Conservation (phyloP, 345 rosid species). For the Xanthoceras sorbifolium region DNA sequence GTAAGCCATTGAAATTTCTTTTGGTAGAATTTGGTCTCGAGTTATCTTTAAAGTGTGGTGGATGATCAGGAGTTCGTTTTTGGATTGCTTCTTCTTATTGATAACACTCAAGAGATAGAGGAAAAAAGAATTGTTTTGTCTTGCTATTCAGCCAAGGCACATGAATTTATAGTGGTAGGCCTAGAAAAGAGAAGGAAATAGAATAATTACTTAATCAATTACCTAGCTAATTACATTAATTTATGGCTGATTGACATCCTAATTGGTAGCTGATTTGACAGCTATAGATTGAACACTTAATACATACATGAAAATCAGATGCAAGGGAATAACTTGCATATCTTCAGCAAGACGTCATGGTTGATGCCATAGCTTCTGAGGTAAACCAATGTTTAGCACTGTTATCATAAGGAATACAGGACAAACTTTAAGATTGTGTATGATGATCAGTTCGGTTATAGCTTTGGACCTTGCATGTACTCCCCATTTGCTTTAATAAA, state of each 20-base stretch:
- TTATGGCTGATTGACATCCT: too few species aligned
- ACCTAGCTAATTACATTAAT: too few species aligned
- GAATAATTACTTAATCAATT: too few species aligned
- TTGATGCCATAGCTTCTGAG: constrained; percentile 1
- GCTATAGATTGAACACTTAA: too few species aligned
- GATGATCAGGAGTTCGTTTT: not conserved
- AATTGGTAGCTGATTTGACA: too few species aligned
- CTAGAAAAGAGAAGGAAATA: too few species aligned
- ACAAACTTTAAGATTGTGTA: not conserved
- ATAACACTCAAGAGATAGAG: too few species aligned
- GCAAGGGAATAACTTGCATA: not conserved
- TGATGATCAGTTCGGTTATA: not conserved
- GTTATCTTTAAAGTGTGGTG: not conserved
- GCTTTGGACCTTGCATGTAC: not conserved
- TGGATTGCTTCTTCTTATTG: not conserved
- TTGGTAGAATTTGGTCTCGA: not conserved
- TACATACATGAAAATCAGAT: not conserved
- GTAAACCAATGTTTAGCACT: not conserved
- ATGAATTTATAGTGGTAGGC: too few species aligned
- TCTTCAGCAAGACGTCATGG: not conserved
- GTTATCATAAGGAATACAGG: not conserved
- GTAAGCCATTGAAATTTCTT: not conserved
- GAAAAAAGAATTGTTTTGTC: too few species aligned
- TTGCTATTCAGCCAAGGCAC: too few species aligned
- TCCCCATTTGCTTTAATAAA: not conserved